Percentiles rank a stretch among this genome's conserved stretches.
phyloP scores from a whole-genome alignment of 2,329 filamentous ascomycete genomes.

The Fusarium subglutinans region DNA sequence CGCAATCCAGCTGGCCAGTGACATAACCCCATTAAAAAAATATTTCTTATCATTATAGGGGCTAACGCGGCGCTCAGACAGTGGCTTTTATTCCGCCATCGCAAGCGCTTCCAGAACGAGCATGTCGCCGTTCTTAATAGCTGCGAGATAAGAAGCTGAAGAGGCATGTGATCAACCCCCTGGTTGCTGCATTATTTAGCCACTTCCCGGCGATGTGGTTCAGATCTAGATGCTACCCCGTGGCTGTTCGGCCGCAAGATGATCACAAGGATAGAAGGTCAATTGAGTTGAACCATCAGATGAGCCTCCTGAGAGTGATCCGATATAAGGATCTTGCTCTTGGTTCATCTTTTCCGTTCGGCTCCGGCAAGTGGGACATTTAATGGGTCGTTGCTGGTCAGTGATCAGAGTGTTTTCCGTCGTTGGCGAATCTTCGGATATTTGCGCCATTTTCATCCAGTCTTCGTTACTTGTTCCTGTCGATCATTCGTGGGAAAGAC shows the following conservation, averaged over 20 bases:
- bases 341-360: neutral
- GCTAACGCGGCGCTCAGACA: neutral
- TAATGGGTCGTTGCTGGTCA: neutral
- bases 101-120: neutral
- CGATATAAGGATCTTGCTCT: neutral
- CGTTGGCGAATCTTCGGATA: neutral
- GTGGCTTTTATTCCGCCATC: neutral
- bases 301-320: neutral
- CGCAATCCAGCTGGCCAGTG: no score
- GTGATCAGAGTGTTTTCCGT: neutral
- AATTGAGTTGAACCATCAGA: neutral
- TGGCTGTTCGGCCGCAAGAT: neutral
- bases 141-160: neutral
- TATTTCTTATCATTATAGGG: neutral
- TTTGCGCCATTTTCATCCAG: neutral
- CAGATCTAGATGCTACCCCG: constrained; percentile 16
- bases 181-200: neutral
- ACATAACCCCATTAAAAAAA: neutral
- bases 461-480: neutral
- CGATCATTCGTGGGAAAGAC: neutral
- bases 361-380: neutral
- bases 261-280: neutral
- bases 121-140: neutral
- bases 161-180: neutral
- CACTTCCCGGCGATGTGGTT: constrained; percentile 11